Base-by-base conservation (phyloP, 306 rosid genomes). In the Rubus idaeus region DNA sequence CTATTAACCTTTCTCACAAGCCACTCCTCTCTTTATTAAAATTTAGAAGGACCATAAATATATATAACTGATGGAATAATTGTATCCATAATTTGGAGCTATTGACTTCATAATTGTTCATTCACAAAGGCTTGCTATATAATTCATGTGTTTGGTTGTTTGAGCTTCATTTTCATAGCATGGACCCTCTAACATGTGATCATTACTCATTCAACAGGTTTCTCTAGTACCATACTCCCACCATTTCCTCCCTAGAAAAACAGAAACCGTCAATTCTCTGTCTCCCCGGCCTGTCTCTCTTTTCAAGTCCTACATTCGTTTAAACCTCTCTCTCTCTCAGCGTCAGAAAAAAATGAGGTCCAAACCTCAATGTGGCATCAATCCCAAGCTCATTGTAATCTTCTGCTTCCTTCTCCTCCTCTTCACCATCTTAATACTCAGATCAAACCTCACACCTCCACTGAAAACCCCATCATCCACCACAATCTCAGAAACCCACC, bases 361-460 rank as follows among this genome's bases (percentile, higher is more conserved):
- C 68, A 85, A 82, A 74, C 30, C 78, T 47, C 86, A 69, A 70
- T 67, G 78, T 23, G 74, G 87, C 70, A 47, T 85, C 76, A 84
- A 67, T 82, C 82, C 89, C 51, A 95, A 92, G 77, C 76, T 95
- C 62, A 63, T 87, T 45, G 70, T 92, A 14, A 47, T 85, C 45
- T 68, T 79, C 49, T 77, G 86, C 52, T 68, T 78, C 23, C 73
- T 82, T 46, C 62, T 89, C 82, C 37, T 82, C 78, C 57, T 93
- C 73, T 61, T 87, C 73, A 46, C 60, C 46, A 18, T 89, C 71
- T 74, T 92, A 52, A 60, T 90, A 49, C 20, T 87, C 75, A 74
- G 90, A 37, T 86, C 96, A 47, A 80, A 74, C 60, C 73, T 87
- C 50, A 78, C 93, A 39, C 21, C 82, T 53, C 79, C 93, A 21